phyloP scores from a whole-genome alignment of 176 grass and related monocot genomes.

The Raddia distichophylla region DNA sequence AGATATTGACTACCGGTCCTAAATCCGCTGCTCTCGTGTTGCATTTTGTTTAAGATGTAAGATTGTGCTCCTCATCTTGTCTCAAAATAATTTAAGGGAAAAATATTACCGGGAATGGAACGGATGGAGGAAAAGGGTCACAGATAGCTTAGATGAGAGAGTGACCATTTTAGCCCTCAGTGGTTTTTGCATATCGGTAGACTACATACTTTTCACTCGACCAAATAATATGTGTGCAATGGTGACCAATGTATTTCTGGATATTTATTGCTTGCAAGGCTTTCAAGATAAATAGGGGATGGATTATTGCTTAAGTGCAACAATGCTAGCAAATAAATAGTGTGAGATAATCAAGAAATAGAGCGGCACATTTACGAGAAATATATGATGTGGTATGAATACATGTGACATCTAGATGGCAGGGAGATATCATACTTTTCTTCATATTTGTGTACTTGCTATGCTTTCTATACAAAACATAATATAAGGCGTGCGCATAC shows the following conservation, averaged over 20 bases:
- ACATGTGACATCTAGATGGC: background rate
- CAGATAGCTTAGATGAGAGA: background rate
- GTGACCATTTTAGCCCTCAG: background rate
- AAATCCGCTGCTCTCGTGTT: background rate
- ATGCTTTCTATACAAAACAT: too few relatives aligned
- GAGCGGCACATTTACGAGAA: background rate
- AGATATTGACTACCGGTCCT: background rate
- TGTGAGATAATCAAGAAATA: background rate
- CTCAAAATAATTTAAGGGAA: background rate
- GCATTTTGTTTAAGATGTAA: conserved; percentile 12
- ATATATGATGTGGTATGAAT: background rate
- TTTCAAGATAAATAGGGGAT: background rate
- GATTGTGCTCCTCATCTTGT: background rate
- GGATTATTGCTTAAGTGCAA: background rate
- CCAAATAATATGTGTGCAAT: background rate
- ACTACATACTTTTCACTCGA: too few relatives aligned
- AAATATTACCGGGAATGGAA: background rate
- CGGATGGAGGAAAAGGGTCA: background rate
- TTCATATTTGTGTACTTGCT: too few relatives aligned
- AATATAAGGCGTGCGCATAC: too few relatives aligned
- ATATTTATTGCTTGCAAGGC: too few relatives aligned
- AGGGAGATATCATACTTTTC: background rate
- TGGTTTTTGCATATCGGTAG: background rate
- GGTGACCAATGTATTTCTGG: too few relatives aligned
- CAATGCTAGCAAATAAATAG: background rate